Evolutionary conservation across 2,329 filamentous ascomycete species (phyloP), one percentile per base, ranked within the genome.

Genomic region (Paradendryphiella salina): DNA sequence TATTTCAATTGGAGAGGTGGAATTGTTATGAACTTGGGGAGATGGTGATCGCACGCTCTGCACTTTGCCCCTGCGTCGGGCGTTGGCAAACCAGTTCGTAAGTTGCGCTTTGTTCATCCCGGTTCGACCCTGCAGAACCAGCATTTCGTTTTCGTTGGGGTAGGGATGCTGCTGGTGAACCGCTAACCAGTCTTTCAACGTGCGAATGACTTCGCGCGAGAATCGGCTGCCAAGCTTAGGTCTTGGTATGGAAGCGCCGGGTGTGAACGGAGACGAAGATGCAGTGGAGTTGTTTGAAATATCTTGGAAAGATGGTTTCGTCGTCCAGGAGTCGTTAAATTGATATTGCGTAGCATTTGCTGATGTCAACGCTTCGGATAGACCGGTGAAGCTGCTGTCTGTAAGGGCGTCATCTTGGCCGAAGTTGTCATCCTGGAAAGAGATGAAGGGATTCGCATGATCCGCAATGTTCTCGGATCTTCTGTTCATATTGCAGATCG

Each of bases 81-180:
- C 61, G 28, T 68, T 68, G 4, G 64, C 64, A 15, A 68, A 66
- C 65, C 65, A 68, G 7, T 65, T 68, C 4, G 58, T 51, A 1
- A 68, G 57, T 11, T 68, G 65, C 1, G 56, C 57, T 29, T 56
- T 62, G 36, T 61, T 67, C 9, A 68, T 36, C 1, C 64, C 65
- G 18, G 64, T 67, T 0, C 58, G 52, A 3, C 50, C 48, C 20
- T 63, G 54, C 1, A 68, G 50, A 4, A 54, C 26, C 3, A 46
- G 31, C 51, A 64, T 59, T 23, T 68, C 61, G 10, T 59, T 49
- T 5, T 60, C 60, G 13, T 44, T 57, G 1, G 64, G 64, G 20
- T 67, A 67, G 5, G 64, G 64, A 36, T 63, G 52, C 5, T 54
- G 41, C 11, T 56, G 55, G 37, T 67, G 64, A 42, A 56, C 45